These are phyloP conservation scores for Agapanthus africanus DNA, from an alignment of 106 monocot species.

Conservation along the genomic window DNA sequence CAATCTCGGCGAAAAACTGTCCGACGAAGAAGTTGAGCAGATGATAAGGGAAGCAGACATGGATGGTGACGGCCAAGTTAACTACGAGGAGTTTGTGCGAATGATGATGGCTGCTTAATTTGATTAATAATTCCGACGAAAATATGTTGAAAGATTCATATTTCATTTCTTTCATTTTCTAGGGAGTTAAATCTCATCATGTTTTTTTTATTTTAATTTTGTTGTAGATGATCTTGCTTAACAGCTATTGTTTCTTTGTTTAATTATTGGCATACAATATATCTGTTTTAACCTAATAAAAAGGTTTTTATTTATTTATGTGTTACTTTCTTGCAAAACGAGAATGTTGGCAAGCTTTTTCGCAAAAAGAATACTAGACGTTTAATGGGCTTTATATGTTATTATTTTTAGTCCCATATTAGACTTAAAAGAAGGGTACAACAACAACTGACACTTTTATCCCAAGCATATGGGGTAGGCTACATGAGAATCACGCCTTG, in stretches of 20 bases:
- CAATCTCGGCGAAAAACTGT: constrained; percentile 25
- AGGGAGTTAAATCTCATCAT: neutral
- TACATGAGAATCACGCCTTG: too few species aligned
- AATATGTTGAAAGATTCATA: neutral
- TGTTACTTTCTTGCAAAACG: too few species aligned
- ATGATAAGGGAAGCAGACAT: constrained; percentile 34
- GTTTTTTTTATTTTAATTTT: neutral
- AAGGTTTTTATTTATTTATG: too few species aligned
- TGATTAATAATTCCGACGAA: neutral
- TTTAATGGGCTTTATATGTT: too few species aligned
- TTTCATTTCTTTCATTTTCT: constrained; percentile 1
- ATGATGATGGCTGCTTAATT: constrained; percentile 48
- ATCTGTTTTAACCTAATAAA: too few species aligned
- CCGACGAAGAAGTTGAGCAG: constrained; percentile 45
- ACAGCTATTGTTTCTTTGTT: neutral
- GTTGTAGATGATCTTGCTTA: neutral
- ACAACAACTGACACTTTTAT: too few species aligned
- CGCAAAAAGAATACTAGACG: too few species aligned
- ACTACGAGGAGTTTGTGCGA: constrained; percentile 48
- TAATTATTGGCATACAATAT: too few species aligned
- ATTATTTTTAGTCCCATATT: too few species aligned
- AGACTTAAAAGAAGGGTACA: too few species aligned
- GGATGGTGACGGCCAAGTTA: constrained; percentile 58
- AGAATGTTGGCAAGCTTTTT: too few species aligned
- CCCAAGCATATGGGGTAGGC: too few species aligned